Evolutionary conservation across 2,329 filamentous ascomycete species (phyloP), one percentile per base, ranked within the genome.

Genomic region (Aspergillus quadricinctus): DNA sequence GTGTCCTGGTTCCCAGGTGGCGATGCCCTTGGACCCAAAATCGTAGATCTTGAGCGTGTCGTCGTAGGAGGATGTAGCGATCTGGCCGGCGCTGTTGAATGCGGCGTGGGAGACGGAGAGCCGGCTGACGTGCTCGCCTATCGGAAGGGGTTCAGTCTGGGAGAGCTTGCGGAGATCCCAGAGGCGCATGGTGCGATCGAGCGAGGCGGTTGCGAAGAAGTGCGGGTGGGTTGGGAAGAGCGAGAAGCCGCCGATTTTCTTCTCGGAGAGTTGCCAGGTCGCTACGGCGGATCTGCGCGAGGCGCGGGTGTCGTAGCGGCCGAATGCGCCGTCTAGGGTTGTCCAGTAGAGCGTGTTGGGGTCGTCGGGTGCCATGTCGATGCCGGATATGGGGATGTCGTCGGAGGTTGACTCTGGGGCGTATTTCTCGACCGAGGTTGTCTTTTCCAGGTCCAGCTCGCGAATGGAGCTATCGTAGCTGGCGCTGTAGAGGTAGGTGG

Each of bases 171-270:
- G 84, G 43, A 96, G 66, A 66, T 99, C 94, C 94, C 94, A 99
- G 2, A 99, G 82, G 66, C 92, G 93, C 66, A 99, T 77, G 0
- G 88, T 95, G 2, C 93, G 84, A 69, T 99, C 94, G 0, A 99
- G 79, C 0, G 90, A 95, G 0, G 92, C 94, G 0, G 94, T 97
- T 0, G 92, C 91, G 0, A 96, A 75, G 3, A 96, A 83, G 67
- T 97, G 89, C 0, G 92, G 87, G 2, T 91, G 83, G 0, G 87
- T 72, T 0, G 94, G 93, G 65, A 95, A 87, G 1, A 97, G 74
- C 0, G 88, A 89, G 73, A 97, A 97, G 0, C 94, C 94, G 19
- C 94, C 94, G 53, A 99, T 97, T 69, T 99, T 99, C 72, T 96
- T 92, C 53, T 95, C 92, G 0, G 87, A 89, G 0, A 97, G 78